phyloP scores from a whole-genome alignment of 768 basidiomycete genomes.

The Boletales sp. region DNA sequence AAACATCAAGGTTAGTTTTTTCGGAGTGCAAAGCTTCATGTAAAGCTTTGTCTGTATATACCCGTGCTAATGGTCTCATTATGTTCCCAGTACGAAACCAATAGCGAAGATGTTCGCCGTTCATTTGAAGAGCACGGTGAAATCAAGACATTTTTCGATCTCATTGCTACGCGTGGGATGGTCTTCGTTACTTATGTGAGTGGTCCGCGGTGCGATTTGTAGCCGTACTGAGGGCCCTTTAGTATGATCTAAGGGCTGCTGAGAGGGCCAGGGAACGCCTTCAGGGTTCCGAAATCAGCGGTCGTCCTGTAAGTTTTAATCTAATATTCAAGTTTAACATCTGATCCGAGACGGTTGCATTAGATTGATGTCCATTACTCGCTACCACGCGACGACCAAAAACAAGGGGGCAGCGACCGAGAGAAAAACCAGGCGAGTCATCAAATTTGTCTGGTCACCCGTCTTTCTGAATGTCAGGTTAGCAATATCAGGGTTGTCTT shows the following conservation, averaged over 20 bases:
- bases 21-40: conserved; percentile 11
- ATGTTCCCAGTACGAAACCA: conserved; percentile 74
- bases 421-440: conserved; percentile 80
- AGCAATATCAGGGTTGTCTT: conserved; percentile 83
- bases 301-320: conserved; percentile 72
- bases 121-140: conserved; percentile 93
- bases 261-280: conserved; percentile 88
- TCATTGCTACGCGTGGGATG: conserved; percentile 95
- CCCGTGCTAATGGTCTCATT: conserved; percentile 11
- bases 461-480: conserved; percentile 8
- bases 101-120: conserved; percentile 77
- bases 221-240: conserved; percentile 13
- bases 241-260: conserved; percentile 93
- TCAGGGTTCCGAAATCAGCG: conserved; percentile 85
- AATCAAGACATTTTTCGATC: conserved; percentile 96
- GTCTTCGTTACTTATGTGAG: conserved; percentile 98
- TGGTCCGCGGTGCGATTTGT: conserved; percentile 15
- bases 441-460: background rate
- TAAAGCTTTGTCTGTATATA: conserved; percentile 1
- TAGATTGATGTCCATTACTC: conserved; percentile 99
- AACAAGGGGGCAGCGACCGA: conserved; percentile 48
- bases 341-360: conserved; percentile 3
- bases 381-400: conserved; percentile 82
- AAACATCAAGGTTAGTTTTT: conserved; percentile 89
- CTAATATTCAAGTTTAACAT: background rate